Conservation (phyloP, 257 asterid genomes). For the Echites panduratus region DNA sequence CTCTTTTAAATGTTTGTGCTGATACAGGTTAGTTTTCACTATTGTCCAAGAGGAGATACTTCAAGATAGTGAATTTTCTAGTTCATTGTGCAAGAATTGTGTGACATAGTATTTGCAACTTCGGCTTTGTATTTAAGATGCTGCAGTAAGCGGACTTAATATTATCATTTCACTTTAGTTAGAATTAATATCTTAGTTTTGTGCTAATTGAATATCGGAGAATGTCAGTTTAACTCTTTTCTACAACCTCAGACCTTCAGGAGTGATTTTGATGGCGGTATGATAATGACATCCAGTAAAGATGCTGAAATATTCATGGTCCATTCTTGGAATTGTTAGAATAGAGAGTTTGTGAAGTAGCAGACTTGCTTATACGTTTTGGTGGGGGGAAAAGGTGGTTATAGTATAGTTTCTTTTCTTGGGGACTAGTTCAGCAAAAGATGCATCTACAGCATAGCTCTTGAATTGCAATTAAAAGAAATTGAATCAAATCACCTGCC, state of each 20-base stretch:
- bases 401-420: not conserved
- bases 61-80: not conserved
- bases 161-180: not conserved
- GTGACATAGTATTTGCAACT: not conserved
- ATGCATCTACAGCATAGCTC: not conserved
- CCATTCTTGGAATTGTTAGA: not conserved
- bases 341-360: not conserved
- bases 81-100: not conserved
- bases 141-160: not conserved
- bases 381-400: not conserved
- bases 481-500: not conserved
- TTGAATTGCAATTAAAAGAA: not conserved
- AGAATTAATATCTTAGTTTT: not conserved
- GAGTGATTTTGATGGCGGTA: not conserved
- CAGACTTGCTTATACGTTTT: not conserved
- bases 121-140: not conserved
- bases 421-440: not conserved
- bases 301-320: not conserved
- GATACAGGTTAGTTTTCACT: not conserved
- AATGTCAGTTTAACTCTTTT: not conserved
- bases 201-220: not conserved
- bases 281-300: not conserved
- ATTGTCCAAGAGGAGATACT: not conserved
- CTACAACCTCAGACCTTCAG: not conserved
- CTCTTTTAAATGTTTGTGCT: slow-evolving; percentile 4